Evolutionary conservation across 202 grass and related monocot genomes (phyloP), one percentile per base, ranked within the genome.

Genomic region (Zizania palustris): DNA sequence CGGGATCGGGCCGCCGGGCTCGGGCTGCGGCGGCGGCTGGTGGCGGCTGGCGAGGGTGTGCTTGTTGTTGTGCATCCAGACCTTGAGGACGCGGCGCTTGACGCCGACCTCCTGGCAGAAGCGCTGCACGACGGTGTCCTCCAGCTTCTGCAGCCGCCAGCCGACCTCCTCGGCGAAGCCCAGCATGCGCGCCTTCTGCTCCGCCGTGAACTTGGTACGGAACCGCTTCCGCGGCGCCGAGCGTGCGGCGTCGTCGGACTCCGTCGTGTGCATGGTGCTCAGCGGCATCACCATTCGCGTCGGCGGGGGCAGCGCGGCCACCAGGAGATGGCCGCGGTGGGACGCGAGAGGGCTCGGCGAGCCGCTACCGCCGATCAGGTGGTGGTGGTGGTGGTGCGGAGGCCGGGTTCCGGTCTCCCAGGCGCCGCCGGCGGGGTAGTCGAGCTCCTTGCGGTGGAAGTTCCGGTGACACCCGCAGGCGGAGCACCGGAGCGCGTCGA

Each of bases 1-100:
- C 48, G 43, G 44, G 63, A 76, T 74, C 63, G 63, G 72, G 43
- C 9, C 50, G 43, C 13, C 63, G 6, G 45, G 80, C 28, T 57
- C 34, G 43, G 9, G 41, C 12, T 50, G 55, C 39, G 19, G 53
- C 39, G 21, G 38, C 43, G n/a, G 28, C 28, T 75, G 13, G 46
- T 83, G 81, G 74, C 88, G 85, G 75, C 88, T 84, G 9, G 92
- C 82, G 72, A 91, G 86, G 68, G 73, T 93, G 72, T 97, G 88
- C 78, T 97, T 97, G 81, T 97, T 93, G 86, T 97, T 97, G 77
- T 97, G 93, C 93, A 97, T 97, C 93, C 93, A 97, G 33, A 97
- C 93, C 85, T 97, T 97, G 63, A 97, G 77, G 18, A 90, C 90
- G 37, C 87, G 83, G 50, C 93, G 83, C 83, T 90, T 97, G 15